Conservation (phyloP, 306 rosid genomes). For the Purshia tridentata region DNA sequence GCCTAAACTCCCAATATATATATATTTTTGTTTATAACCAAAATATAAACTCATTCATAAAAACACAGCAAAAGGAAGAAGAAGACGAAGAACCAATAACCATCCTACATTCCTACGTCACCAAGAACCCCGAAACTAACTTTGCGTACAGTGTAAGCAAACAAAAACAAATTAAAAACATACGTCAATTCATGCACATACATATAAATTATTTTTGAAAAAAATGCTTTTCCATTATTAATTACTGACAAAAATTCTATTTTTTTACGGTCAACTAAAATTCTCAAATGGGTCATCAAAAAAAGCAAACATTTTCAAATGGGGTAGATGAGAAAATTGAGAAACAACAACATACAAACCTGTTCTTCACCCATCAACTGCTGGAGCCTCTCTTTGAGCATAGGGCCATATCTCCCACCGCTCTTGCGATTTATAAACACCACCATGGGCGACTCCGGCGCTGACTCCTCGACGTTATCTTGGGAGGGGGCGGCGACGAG, state of each 20-base stretch:
- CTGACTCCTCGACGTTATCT: constrained; percentile 23
- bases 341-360: constrained; percentile 33
- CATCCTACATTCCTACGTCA: background rate
- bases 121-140: background rate
- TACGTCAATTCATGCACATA: background rate
- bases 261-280: background rate
- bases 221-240: background rate
- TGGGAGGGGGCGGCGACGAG: constrained; percentile 22
- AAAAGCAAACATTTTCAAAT: background rate
- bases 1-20: too few relatives aligned
- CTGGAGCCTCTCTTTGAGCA: constrained; percentile 78
- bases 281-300: background rate
- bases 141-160: background rate
- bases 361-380: constrained; percentile 82
- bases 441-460: constrained; percentile 69
- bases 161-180: background rate
- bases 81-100: background rate
- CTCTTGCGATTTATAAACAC: constrained; percentile 77
- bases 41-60: background rate
- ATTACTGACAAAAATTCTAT: background rate
- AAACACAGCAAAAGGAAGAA: background rate
- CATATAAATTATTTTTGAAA: background rate
- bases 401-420: constrained; percentile 88
- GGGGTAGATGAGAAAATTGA: background rate
- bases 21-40: too few relatives aligned